phyloP scores from a whole-genome alignment of 192 early-diverging fungal species.

The Linnemannia elongata region DNA sequence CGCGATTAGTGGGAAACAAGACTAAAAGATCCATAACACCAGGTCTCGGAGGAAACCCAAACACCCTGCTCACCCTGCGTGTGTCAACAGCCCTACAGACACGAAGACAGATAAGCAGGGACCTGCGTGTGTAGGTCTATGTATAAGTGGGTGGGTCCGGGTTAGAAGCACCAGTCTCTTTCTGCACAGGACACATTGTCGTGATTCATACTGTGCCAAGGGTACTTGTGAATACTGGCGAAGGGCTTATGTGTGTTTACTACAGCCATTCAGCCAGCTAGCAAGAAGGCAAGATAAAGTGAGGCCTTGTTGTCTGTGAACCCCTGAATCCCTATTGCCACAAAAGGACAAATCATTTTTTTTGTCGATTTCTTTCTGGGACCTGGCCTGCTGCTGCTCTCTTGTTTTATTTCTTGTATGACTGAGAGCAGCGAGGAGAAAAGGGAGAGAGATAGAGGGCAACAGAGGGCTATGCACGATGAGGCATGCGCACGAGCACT shows the following conservation, averaged over 20 bases:
- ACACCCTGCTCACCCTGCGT: not conserved
- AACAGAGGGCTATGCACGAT: not conserved
- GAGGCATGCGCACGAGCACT: constrained; percentile 4
- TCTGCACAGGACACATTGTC: not conserved
- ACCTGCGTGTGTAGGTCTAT: not conserved
- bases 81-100: not conserved
- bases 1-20: not conserved
- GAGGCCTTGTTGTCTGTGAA: not conserved
- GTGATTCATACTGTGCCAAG: not conserved
- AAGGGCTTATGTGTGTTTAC: not conserved
- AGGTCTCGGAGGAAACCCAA: constrained; percentile 3
- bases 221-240: not conserved
- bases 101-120: not conserved
- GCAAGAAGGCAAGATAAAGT: too few species aligned
- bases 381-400: not conserved
- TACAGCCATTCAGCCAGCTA: too few species aligned
- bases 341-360: constrained; percentile 5
- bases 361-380: not conserved
- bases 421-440: too few species aligned
- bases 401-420: not conserved
- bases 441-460: not conserved
- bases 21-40: not conserved
- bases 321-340: constrained; percentile 6
- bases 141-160: not conserved
- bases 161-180: not conserved